phyloP scores from a whole-genome alignment of 2,329 filamentous ascomycete genomes.

The Apiospora hydei region DNA sequence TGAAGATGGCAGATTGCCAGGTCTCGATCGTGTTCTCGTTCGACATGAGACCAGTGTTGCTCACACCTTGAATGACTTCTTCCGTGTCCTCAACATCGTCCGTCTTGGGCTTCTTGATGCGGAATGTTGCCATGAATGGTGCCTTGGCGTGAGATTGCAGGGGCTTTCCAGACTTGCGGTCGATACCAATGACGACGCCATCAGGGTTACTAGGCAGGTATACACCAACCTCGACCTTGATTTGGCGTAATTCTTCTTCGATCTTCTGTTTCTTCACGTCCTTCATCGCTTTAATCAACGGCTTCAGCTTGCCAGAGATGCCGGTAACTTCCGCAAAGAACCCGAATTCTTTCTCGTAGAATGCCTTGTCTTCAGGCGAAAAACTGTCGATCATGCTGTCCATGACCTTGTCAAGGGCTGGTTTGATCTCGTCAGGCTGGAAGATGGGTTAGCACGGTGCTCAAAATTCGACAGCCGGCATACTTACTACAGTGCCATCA shows the following conservation, averaged over 20 bases:
- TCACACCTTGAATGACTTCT: slow-evolving; percentile 57
- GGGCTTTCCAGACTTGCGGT: slow-evolving; percentile 96
- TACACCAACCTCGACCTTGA: slow-evolving; percentile 95
- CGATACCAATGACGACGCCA: slow-evolving; percentile 95
- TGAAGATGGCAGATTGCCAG: slow-evolving; percentile 99
- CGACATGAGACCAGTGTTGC: slow-evolving; percentile 44
- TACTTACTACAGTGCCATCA: slow-evolving; percentile 79
- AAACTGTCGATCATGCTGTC: slow-evolving; percentile 84
- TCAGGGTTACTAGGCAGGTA: slow-evolving; percentile 98
- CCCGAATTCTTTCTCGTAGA: slow-evolving; percentile 94
- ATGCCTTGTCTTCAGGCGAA: slow-evolving; percentile 76
- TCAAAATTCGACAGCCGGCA: neutral
- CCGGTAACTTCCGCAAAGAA: slow-evolving; percentile 98
- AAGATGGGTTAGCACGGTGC: slow-evolving; percentile 33
- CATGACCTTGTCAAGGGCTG: slow-evolving; percentile 91
- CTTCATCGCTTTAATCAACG: slow-evolving; percentile 89
- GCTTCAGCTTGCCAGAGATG: slow-evolving; percentile 94
- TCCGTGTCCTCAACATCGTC: slow-evolving; percentile 59
- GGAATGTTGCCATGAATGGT: slow-evolving; percentile 98
- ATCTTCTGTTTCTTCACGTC: slow-evolving; percentile 99
- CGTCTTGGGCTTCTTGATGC: slow-evolving; percentile 81
- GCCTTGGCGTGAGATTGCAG: slow-evolving; percentile 98
- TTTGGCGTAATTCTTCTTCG: slow-evolving; percentile 96
- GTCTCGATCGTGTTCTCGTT: slow-evolving; percentile 77
- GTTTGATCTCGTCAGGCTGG: slow-evolving; percentile 89